Percentiles rank a stretch among this genome's conserved stretches.
These are phyloP conservation scores for Salix arbutifolia DNA, from an alignment of 345 rosid genomes.

Conservation along the genomic window DNA sequence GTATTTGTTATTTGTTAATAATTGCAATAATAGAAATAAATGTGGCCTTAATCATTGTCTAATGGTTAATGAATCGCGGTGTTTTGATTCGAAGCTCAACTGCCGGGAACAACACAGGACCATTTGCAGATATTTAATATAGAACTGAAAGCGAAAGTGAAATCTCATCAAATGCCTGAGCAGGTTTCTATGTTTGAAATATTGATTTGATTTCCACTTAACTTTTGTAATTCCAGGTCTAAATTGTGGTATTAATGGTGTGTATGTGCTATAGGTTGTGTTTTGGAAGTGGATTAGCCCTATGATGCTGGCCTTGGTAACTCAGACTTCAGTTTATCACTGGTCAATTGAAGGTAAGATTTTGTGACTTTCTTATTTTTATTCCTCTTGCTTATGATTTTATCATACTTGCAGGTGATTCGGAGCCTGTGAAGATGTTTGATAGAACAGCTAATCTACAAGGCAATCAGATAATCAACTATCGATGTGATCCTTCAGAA, in stretches of 20 bases:
- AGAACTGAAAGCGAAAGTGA: slow-evolving; percentile 83
- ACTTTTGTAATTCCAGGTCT: background rate
- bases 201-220: background rate
- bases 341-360: slow-evolving; percentile 87
- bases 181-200: slow-evolving; percentile 42
- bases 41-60: background rate
- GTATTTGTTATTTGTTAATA: background rate
- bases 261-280: slow-evolving; percentile 46
- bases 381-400: background rate
- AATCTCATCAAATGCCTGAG: slow-evolving; percentile 93
- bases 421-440: slow-evolving; percentile 87
- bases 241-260: background rate
- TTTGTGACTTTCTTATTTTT: background rate
- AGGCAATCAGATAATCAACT: slow-evolving; percentile 89
- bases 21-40: background rate
- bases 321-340: slow-evolving; percentile 78
- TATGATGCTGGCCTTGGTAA: slow-evolving; percentile 83
- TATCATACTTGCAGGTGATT: slow-evolving; percentile 53
- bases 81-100: slow-evolving; percentile 57
- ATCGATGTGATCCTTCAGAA: slow-evolving; percentile 83
- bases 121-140: slow-evolving; percentile 94
- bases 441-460: slow-evolving; percentile 83
- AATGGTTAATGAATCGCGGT: background rate
- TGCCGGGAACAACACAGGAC: slow-evolving; percentile 87
- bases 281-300: slow-evolving; percentile 96